Evolutionary conservation across 306 rosid genomes (phyloP), one percentile per base, ranked within the genome.

Genomic region (Corylus avellana): DNA sequence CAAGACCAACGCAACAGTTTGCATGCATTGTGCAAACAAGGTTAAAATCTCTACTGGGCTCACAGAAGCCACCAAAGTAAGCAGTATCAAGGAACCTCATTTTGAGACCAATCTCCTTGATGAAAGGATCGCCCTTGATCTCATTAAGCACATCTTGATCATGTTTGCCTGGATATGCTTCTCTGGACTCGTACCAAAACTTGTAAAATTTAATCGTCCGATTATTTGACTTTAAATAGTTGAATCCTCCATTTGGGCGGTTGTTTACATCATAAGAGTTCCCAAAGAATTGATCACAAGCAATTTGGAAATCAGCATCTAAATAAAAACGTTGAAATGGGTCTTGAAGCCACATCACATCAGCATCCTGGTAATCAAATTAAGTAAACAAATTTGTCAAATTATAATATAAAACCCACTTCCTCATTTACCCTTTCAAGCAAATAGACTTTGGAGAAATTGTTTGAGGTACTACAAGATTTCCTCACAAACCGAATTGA

Each of bases 281-380:
- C 5, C 95, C 94, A 5, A 37, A 8, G 80, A 76, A 92, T 29
- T 0, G 14, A 77, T 94, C 98, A 37, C 97, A 85, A 20, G 98
- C 94, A 4, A 92, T 92, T 80, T 94, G 98, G 77, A 94, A 92
- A 78, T 92, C 98, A 1, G 80, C 87, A 2, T 91, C 87, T 22
- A 75, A 64, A 67, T 81, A 84, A 75, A 94, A 92, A 1, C 17
- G 74, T 6, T 18, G 75, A 78, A 94, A 94, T 20, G 98, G 98
- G 78, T 91, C 77, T 61, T 92, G 83, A 22, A 94, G 82, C 98
- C 98, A 94, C 97, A 94, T 91, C 49, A 94, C 85, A 68, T 94
- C 97, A 4, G 89, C 73, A 71, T 94, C 98, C 98, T 94, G 81
- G 16, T 14, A 64, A 32, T 77, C 74, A 46, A 7, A 46, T 46